Evolutionary conservation across 208 protist species (phyloP), one percentile per base, ranked within the genome.

Genomic region (Novymonas esmeraldas): DNA sequence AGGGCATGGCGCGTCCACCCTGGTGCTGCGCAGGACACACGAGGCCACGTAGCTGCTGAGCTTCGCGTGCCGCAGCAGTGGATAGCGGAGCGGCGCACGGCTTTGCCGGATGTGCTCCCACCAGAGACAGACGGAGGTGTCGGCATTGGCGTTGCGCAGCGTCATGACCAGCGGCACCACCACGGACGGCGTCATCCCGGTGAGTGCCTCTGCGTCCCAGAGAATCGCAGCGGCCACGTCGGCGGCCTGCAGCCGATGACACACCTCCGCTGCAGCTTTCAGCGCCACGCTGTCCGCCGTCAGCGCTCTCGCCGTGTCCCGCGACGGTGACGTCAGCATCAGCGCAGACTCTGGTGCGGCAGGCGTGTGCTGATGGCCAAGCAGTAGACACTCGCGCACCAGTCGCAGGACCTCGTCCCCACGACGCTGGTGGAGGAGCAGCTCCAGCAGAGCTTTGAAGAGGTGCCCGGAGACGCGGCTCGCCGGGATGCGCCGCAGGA

Each of bases 31-130:
- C 49, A 82, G 63, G 42, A 82, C 61, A 56, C 80, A 90, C 38
- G 72, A 72, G 45, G 80, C 84, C 45, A 90, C 78, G 55, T 86
- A 82, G 69, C 81, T 90, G 66, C 84, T 78, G 9, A 90, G 73
- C 49, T 82, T 84, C 9, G 85, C 61, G 70, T 90, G 73, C 11
- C 26, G 33, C 31, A 73, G 67, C 31, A 89, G 69, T 11, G 64
- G 55, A 24, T 68, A 78, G 13, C 28, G 59, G 39, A 46, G 26
- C 2, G 36, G 46, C 29, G 26, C 14, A 29, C 62, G 31, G 2
- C 42, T 68, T 5, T 31, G 11, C 18, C 51, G 64, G 18, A 78
- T 49, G 18, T 26, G 36, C 0, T 39, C 44, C 72, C 72, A 78
- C 72, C 72, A 78, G 24, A 41, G 11, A 13, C 67, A 6, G 41